Conservation (phyloP, 2,329 filamentous ascomycete genomes). For the Talaromyces pinophilus region DNA sequence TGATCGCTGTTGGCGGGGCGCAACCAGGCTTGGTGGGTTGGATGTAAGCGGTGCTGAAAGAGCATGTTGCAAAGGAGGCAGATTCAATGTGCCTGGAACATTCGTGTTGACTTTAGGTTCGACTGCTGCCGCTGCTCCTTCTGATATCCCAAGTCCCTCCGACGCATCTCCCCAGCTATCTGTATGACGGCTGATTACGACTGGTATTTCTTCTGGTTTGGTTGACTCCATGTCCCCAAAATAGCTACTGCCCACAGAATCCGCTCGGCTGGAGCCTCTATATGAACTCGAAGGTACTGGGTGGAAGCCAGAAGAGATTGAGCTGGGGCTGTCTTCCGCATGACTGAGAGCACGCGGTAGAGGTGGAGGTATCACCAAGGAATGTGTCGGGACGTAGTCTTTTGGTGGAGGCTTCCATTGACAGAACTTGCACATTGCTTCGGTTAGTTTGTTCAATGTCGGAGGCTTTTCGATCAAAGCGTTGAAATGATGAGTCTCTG, state of each 20-base stretch:
- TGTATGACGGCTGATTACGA: constrained; percentile 71
- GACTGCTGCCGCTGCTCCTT: constrained; percentile 47
- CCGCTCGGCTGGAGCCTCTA: constrained; percentile 76
- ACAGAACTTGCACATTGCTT: constrained; percentile 83
- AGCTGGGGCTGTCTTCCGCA: constrained; percentile 78
- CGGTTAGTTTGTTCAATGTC: constrained; percentile 84
- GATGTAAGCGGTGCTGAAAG: constrained; percentile 60
- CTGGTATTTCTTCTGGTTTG: constrained; percentile 73
- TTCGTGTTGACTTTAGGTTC: constrained; percentile 27
- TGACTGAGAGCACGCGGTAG: constrained; percentile 62
- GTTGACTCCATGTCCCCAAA: constrained; percentile 84
- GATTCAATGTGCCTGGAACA: constrained; percentile 36
- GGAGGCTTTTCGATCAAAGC: constrained; percentile 95
- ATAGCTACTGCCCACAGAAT: constrained; percentile 79
- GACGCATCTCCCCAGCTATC: constrained; percentile 72
- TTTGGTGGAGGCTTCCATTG: constrained; percentile 84
- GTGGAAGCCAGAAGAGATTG: constrained; percentile 72
- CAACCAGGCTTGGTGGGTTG: constrained; percentile 23
- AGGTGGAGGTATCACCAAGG: constrained; percentile 62
- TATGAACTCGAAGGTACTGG: constrained; percentile 73
- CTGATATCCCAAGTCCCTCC: constrained; percentile 74
- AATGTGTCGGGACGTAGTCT: constrained; percentile 53
- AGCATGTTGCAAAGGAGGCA: constrained; percentile 60
- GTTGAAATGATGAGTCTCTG: constrained; percentile 93
- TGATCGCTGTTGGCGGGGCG: constrained; percentile 65